These are phyloP conservation scores for Lasiosphaeriaceae sp. DNA, from an alignment of 495 filamentous ascomycete species.

Conservation along the genomic window DNA sequence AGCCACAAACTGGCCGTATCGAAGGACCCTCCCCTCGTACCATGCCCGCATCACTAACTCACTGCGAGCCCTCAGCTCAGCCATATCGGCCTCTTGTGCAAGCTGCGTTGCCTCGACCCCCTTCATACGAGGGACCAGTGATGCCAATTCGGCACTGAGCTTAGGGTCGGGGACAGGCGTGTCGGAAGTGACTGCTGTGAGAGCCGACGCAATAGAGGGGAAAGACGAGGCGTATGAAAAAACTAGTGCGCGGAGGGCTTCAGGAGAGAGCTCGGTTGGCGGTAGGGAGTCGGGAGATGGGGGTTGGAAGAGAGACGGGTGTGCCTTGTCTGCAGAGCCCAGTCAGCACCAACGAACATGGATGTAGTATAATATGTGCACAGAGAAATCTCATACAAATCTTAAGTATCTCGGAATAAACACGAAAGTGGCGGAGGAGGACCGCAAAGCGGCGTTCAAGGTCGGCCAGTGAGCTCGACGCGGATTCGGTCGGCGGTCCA, in stretches of 20 bases:
- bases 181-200: slow-evolving; percentile 70
- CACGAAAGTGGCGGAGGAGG: slow-evolving; percentile 37
- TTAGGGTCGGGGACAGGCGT: slow-evolving; percentile 68
- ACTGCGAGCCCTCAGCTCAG: slow-evolving; percentile 66
- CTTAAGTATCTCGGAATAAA: slow-evolving; percentile 47
- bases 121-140: slow-evolving; percentile 67
- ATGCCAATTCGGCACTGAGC: slow-evolving; percentile 61
- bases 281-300: slow-evolving; percentile 25
- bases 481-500: slow-evolving; percentile 38
- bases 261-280: slow-evolving; percentile 37
- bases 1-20: slow-evolving; percentile 66
- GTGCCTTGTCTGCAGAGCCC: slow-evolving; percentile 33
- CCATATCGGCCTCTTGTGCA: slow-evolving; percentile 67
- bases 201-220: slow-evolving; percentile 70
- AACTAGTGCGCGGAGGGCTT: slow-evolving; percentile 61
- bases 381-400: slow-evolving; percentile 34
- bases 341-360: too few species aligned
- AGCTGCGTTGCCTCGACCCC: slow-evolving; percentile 61
- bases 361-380: neutral
- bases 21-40: slow-evolving; percentile 72
- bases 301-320: slow-evolving; percentile 46
- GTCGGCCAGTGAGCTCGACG: slow-evolving; percentile 52
- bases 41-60: slow-evolving; percentile 70
- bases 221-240: slow-evolving; percentile 71
- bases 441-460: slow-evolving; percentile 55